Evolutionary conservation across 2,329 filamentous ascomycete species (phyloP), one percentile per base, ranked within the genome.

Genomic region (Ophiostoma tasmaniense): DNA sequence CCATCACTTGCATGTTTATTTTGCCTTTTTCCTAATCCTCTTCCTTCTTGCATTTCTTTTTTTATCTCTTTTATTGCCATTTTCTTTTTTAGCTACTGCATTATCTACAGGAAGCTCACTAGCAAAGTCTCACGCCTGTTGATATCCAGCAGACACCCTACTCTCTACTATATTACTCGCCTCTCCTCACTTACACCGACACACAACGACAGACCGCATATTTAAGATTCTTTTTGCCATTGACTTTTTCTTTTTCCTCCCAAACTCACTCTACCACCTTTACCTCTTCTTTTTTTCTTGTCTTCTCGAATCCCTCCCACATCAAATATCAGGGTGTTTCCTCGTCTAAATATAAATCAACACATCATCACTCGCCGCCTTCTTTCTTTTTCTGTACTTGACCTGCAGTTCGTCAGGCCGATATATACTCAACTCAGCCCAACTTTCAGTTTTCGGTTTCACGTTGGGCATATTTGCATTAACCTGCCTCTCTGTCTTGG

Each of bases 381-480:
- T 37, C 30, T 11, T 37, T 50, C 22, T 59, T 61, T 61, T 42
- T 30, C 30, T 20, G 13, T 59, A 25, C 5, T 33, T 45, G 13
- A 22, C 64, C 22, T 39, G 22, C 64, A 42, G 22, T 10, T 35
- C 10, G 1, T 69, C 65, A 59, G 59, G 59, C 68, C 59, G 45
- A 66, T 35, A 70, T 50, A 25, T 33, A 37, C 20, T n/a, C 14
- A 37, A 37, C 30, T 20, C 55, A 61, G 61, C n/a, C 61, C 33
- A 64, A 22, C 20, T 37, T 64, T 25, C 11, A 33, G 39, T 65
- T 37, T 64, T 25, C 11, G 61, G 39, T 65, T 62, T 66, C 66
- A 77, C 78, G 79, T 85, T 84, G 81, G 84, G 83, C 82, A 83
- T 79, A 79, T 82, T 79, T 85, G 83, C 83, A 84, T 84, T 59